Evolutionary conservation across 2,329 filamentous ascomycete genomes (phyloP).

Genomic region (Fusarium albidum): DNA sequence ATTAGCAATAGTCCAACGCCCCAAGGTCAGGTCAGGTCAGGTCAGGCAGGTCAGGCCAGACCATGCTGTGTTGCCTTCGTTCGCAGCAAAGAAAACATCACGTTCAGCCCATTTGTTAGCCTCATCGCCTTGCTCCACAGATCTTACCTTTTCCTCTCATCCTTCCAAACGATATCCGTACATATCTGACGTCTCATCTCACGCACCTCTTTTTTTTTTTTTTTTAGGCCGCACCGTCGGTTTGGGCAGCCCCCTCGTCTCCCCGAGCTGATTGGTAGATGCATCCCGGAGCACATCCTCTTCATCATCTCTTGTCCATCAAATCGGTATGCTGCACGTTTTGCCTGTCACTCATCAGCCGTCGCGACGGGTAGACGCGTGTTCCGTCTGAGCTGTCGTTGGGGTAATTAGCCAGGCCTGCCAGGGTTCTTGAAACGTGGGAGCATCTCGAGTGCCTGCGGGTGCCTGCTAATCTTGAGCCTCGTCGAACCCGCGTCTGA

Average conservation of each 20-base stretch:
- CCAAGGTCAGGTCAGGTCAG: neutral
- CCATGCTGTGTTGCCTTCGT: neutral
- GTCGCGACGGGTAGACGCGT: constrained; percentile 32
- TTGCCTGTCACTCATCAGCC: constrained; percentile 25
- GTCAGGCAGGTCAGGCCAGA: too few relatives aligned
- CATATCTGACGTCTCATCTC: constrained; percentile 36
- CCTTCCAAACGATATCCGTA: constrained; percentile 26
- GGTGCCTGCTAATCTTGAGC: constrained; percentile 18
- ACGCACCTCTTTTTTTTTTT: constrained; percentile 27
- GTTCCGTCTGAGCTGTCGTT: constrained; percentile 18
- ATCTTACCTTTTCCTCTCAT: constrained; percentile 22
- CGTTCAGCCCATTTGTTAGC: constrained; percentile 17
- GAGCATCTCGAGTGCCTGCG: constrained; percentile 27
- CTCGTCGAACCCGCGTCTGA: constrained; percentile 17
- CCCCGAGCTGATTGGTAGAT: constrained; percentile 39
- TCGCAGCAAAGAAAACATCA: neutral
- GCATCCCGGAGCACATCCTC: constrained; percentile 33
- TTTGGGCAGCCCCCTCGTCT: constrained; percentile 35
- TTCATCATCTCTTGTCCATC: constrained; percentile 38
- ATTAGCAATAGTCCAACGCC: neutral
- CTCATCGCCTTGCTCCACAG: constrained; percentile 1
- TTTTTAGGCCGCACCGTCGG: constrained; percentile 33
- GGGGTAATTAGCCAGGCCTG: too few relatives aligned
- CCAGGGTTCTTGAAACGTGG: constrained; percentile 38
- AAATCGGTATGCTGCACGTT: constrained; percentile 42